Evolutionary conservation across 2,329 filamentous ascomycete species (phyloP), one percentile per base, ranked within the genome.

Genomic region (Penicillium italicum): DNA sequence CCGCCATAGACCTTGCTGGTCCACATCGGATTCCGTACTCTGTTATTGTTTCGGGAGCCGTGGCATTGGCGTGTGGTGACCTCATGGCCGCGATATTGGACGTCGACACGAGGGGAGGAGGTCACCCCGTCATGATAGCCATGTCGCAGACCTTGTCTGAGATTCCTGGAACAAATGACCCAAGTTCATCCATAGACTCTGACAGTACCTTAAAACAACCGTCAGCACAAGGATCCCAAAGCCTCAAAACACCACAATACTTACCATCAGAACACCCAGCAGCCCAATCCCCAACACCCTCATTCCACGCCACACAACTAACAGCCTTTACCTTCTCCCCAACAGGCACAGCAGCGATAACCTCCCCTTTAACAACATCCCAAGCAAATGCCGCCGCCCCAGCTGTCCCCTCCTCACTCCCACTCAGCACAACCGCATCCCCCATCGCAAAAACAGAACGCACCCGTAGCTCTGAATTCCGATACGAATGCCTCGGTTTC

Each of bases 371-470:
- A 52, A 96, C 71, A 20, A 96, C 76, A 75, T 97, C 91, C 93
- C 93, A 97, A 1, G 85, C 90, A 62, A 76, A 75, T 4, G 74
- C 67, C 49, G 63, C 62, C 4, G 72, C 72, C 40, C 73, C 54
- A 8, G 36, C 40, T 10, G 20, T 5, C 33, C 38, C 59, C 12
- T 82, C 79, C 73, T 97, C 92, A 66, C 91, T 91, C 8, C 93
- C 93, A 48, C 85, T 88, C 4, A 97, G 67, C 1, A 94, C 90
- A 46, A 88, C 87, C 57, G 84, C 86, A 73, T 96, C 93, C 60
- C 83, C 85, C 30, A 84, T 81, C 0, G 90, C 92, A 53, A 97
- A 77, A 5, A 89, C 80, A 37, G 87, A 87, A 72, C 91, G 85
- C 31, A 95, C 80, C n/a, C 91, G 80, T 58, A 94, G 76, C 44